These are phyloP conservation scores for Bathelium albidoporum DNA, from an alignment of 495 filamentous ascomycete genomes.

Conservation along the genomic window DNA sequence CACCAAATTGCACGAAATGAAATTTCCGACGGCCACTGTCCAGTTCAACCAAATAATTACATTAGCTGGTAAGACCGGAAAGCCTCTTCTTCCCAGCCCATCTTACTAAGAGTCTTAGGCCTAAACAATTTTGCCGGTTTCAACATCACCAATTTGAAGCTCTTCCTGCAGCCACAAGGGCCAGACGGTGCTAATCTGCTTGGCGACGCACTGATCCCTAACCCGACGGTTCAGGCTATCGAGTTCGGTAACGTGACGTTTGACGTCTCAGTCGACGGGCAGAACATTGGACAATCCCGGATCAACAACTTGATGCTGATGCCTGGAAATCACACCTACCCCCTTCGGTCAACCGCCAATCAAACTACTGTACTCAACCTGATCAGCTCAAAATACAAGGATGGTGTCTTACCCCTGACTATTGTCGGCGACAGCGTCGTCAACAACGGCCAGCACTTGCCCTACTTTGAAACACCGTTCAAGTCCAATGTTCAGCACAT, in stretches of 20 bases:
- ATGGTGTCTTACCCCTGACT: slow-evolving; percentile 48
- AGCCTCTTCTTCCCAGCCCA: slow-evolving; percentile 3
- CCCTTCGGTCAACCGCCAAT: slow-evolving; percentile 45
- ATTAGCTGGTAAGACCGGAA: slow-evolving; percentile 41
- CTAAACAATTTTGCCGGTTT: slow-evolving; percentile 53
- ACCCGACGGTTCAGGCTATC: slow-evolving; percentile 55
- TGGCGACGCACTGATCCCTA: slow-evolving; percentile 56
- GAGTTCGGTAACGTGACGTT: slow-evolving; percentile 57
- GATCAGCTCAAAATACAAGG: slow-evolving; percentile 35
- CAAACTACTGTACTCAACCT: slow-evolving; percentile 37
- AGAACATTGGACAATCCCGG: slow-evolving; percentile 43
- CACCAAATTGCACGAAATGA: slow-evolving; percentile 42
- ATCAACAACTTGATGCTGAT: slow-evolving; percentile 48
- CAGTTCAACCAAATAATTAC: slow-evolving; percentile 46
- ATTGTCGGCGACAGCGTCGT: slow-evolving; percentile 48
- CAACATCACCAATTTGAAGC: slow-evolving; percentile 41
- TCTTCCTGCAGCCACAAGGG: slow-evolving; percentile 31
- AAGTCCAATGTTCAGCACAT: slow-evolving; percentile 30
- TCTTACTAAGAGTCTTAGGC: slow-evolving; percentile 30
- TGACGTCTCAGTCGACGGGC: slow-evolving; percentile 43
- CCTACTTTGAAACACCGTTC: slow-evolving; percentile 51
- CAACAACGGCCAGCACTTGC: slow-evolving; percentile 47
- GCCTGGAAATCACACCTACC: slow-evolving; percentile 50
- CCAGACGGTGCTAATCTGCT: slow-evolving; percentile 50
- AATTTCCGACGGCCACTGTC: slow-evolving; percentile 39